Evolutionary conservation across 2,329 filamentous ascomycete species (phyloP), one percentile per base, ranked within the genome.

Genomic region (Epichloe sp.): DNA sequence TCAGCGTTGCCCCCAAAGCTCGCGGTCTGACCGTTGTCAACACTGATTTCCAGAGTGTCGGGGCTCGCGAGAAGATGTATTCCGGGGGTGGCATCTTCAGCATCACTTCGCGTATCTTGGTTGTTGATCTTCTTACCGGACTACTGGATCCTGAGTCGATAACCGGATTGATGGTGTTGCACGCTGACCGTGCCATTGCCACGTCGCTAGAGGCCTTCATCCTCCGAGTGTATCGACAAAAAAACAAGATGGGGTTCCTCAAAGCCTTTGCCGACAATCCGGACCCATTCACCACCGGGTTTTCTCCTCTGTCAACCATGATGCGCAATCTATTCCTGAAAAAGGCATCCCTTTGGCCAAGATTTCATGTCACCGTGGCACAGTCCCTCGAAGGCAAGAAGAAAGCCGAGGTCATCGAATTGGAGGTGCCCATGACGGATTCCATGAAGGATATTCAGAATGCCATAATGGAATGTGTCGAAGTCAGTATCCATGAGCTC

Each of bases 221-320:
- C 55, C 73, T 97, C 53, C 80, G 93, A 40, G 88, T 96, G 51
- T 98, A 90, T 65, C 80, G 93, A 54, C 91, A 97, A 69, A 88
- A 88, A 73, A 98, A 98, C 68, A 95, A 94, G 71, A 74, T 70
- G 35, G 93, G 93, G 36, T 97, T 98, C 59, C 74, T 98, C 35
- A 98, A 98, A 63, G 93, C 93, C 12, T 95, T 98, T 63, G 93
- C 90, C 0, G 93, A 98, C 64, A 86, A 84, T 36, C 91, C 93
- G 0, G 90, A 97, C 62, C 86, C 90, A 0, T 94, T 98, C 62
- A 85, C 87, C 0, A 83, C 80, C 0, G 91, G 90, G 1, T 97
- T 95, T 67, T 82, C 88, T 4, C 91, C 93, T 5, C 73, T 98
- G 44, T 79, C 88, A 2, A 89, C 82, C 47, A 94, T 94, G 82